These are phyloP conservation scores for Rhamnella rubrinervis DNA, from an alignment of 331 rosid species.

Conservation along the genomic window DNA sequence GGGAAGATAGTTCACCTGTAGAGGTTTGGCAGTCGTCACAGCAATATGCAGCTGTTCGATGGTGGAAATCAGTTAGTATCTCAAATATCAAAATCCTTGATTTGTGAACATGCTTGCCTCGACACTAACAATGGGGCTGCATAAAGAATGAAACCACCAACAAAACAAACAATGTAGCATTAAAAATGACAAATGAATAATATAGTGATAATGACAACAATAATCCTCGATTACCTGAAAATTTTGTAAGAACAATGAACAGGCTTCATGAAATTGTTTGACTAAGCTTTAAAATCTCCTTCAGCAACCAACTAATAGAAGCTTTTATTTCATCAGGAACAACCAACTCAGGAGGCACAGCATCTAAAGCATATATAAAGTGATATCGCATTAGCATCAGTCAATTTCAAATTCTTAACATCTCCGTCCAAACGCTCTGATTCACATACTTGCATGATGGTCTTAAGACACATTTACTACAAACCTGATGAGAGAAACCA, in stretches of 20 bases:
- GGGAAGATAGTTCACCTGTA: not conserved
- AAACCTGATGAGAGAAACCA: slow-evolving; percentile 57
- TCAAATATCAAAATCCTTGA: not conserved
- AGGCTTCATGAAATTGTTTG: slow-evolving; percentile 27
- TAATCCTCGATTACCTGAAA: slow-evolving; percentile 14
- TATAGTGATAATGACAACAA: no score
- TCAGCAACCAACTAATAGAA: slow-evolving; percentile 49
- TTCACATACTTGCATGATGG: slow-evolving; percentile 58
- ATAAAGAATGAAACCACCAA: no score
- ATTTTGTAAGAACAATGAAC: not conserved
- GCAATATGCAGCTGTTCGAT: slow-evolving; percentile 1
- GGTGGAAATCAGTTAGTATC: not conserved
- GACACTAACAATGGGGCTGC: no score
- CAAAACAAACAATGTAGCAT: no score
- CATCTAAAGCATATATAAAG: no score
- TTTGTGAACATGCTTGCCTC: not conserved
- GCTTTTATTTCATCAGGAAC: no score
- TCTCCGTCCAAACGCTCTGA: slow-evolving; percentile 47
- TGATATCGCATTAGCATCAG: slow-evolving; percentile 41
- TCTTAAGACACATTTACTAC: slow-evolving; percentile 53
- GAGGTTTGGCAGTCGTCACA: not conserved
- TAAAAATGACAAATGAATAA: no score
- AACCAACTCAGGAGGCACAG: no score
- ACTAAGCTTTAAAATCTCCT: slow-evolving; percentile 62
- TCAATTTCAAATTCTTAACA: slow-evolving; percentile 44